phyloP scores from a whole-genome alignment of 139 green algal genomes.

The Chlamydomonas eustigma region DNA sequence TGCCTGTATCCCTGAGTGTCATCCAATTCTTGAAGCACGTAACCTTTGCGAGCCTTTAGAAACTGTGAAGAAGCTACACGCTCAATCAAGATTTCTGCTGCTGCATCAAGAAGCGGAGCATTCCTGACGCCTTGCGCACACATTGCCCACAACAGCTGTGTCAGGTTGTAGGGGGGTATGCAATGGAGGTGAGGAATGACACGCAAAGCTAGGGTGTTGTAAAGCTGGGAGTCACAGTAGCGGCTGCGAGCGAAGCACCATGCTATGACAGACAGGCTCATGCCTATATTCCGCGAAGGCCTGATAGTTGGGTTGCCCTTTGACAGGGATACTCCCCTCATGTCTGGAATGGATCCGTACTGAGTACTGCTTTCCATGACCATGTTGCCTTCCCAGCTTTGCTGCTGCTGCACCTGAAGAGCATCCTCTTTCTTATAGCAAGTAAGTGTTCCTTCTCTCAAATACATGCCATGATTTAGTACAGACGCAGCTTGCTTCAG shows the following conservation, averaged over 20 bases:
- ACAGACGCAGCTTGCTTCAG: background rate
- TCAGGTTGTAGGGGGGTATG: constrained; percentile 1
- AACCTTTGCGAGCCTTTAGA: background rate
- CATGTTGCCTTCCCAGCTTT: constrained; percentile 1
- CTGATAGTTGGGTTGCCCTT: background rate
- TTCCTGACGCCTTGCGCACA: background rate
- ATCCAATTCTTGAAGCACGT: background rate
- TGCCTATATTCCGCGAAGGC: background rate
- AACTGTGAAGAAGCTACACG: background rate
- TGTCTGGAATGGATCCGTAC: background rate
- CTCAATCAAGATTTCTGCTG: background rate
- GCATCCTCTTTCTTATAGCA: background rate
- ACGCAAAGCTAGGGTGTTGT: constrained; percentile 3
- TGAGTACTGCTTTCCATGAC: background rate
- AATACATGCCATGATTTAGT: background rate
- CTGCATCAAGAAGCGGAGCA: constrained; percentile 6
- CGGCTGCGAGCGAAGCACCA: constrained; percentile 7
- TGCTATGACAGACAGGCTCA: constrained; percentile 12
- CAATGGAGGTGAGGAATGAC: constrained; percentile 3
- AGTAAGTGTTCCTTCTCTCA: background rate
- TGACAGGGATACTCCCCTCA: background rate
- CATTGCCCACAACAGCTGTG: constrained; percentile 36
- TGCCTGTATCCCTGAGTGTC: background rate
- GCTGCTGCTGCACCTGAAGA: constrained; percentile 21
- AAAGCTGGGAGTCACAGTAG: constrained; percentile 3